phyloP scores from a whole-genome alignment of 2,329 filamentous ascomycete genomes.

The Trematosphaeria pertusa region DNA sequence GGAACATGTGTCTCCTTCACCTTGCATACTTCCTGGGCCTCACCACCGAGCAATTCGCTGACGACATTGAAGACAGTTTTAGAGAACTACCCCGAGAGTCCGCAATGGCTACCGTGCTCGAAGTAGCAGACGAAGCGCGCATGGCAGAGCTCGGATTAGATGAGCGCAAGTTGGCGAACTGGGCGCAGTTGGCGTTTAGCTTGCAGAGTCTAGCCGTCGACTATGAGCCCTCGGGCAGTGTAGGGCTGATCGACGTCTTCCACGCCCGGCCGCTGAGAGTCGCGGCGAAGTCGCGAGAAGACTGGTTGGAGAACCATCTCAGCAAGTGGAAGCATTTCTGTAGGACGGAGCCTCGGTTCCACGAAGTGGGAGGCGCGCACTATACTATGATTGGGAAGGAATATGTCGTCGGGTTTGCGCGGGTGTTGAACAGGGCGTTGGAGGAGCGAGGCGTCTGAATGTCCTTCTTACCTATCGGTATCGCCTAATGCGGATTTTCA shows the following conservation, averaged over 20 bases:
- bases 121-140: constrained; percentile 21
- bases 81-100: constrained; percentile 16
- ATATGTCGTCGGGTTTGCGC: too few relatives aligned
- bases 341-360: constrained; percentile 13
- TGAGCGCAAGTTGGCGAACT: constrained; percentile 34
- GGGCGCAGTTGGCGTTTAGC: constrained; percentile 47
- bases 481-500: too few relatives aligned
- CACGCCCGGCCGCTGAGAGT: constrained; percentile 44
- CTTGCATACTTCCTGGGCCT: constrained; percentile 52
- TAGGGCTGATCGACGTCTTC: constrained; percentile 53
- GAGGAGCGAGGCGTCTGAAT: too few relatives aligned
- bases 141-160: constrained; percentile 40
- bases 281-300: constrained; percentile 34
- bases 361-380: constrained; percentile 25
- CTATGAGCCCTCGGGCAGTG: constrained; percentile 53
- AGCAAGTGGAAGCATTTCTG: constrained; percentile 26
- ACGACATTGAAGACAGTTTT: constrained; percentile 23
- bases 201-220: constrained; percentile 50
- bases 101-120: constrained; percentile 28
- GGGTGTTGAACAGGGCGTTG: too few relatives aligned
- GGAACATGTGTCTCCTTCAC: constrained; percentile 50
- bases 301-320: constrained; percentile 37
- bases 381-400: too few relatives aligned
- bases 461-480: too few relatives aligned
- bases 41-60: constrained; percentile 39